Conservation (phyloP, 2,329 filamentous ascomycete genomes). For the Endoconidiophora laricicola region DNA sequence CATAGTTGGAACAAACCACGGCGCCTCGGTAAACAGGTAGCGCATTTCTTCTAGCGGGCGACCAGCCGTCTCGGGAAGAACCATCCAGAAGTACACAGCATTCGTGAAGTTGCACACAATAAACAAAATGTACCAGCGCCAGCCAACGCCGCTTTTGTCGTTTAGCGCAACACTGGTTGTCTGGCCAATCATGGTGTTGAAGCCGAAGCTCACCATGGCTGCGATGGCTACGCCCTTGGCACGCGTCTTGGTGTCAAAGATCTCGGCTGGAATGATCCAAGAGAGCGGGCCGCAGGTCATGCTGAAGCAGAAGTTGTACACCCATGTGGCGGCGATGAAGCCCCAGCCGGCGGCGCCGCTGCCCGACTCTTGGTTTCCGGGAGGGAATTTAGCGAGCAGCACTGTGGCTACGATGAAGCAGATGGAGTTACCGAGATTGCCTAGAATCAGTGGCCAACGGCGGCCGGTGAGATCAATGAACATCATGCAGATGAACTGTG, state of each 20-base stretch:
- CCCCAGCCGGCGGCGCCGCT: conserved; percentile 43
- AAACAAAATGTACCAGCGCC: conserved; percentile 32
- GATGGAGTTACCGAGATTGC: conserved; percentile 54
- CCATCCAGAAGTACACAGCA: conserved; percentile 38
- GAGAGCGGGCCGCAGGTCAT: conserved; percentile 50
- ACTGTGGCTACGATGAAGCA: conserved; percentile 54
- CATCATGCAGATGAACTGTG: conserved; percentile 50
- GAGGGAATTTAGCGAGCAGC: conserved; percentile 41
- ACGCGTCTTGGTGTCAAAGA: conserved; percentile 62
- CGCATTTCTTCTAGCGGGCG: conserved; percentile 54
- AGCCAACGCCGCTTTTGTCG: conserved; percentile 26
- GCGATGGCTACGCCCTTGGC: conserved; percentile 60
- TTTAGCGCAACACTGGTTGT: conserved; percentile 40
- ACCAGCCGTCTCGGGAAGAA: conserved; percentile 49
- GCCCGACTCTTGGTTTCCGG: not conserved
- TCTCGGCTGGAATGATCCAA: conserved; percentile 49
- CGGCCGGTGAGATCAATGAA: conserved; percentile 55
- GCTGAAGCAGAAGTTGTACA: conserved; percentile 66
- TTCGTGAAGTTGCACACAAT: conserved; percentile 41
- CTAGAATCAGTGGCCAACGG: conserved; percentile 53
- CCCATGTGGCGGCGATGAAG: conserved; percentile 59
- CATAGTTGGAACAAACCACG: conserved; percentile 42
- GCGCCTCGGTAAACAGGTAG: conserved; percentile 47
- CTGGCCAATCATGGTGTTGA: conserved; percentile 56
- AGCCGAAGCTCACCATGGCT: conserved; percentile 56